Percentiles rank a stretch among this genome's conserved stretches.
These are phyloP conservation scores for Pseudoscleropodium purum DNA, from an alignment of 225 moss, liverwort and hornwort species.

Conservation along the genomic window DNA sequence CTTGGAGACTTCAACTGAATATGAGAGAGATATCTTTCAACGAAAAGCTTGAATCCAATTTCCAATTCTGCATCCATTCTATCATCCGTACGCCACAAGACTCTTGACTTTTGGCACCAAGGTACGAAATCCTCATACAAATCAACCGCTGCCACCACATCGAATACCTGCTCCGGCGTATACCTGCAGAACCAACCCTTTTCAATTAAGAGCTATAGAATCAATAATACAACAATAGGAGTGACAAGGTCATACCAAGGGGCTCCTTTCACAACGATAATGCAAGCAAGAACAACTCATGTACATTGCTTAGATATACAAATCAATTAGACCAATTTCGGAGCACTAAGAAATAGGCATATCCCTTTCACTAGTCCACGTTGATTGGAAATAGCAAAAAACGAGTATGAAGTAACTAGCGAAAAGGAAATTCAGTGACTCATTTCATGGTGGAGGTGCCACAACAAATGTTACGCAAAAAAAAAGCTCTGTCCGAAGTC, in stretches of 20 bases:
- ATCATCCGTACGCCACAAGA: conserved; percentile 55
- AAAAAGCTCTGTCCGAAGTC: background rate
- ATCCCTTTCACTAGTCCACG: background rate
- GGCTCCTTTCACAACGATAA: background rate
- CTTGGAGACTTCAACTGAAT: conserved; percentile 56
- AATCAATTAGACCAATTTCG: background rate
- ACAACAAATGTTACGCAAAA: background rate
- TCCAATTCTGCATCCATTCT: conserved; percentile 85
- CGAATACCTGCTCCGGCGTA: conserved; percentile 83
- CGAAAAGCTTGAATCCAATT: conserved; percentile 91
- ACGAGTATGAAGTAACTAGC: background rate
- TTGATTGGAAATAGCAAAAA: background rate
- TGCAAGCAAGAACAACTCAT: background rate
- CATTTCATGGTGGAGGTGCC: background rate
- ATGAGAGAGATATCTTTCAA: conserved; percentile 92
- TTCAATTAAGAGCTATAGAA: background rate
- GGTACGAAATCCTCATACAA: conserved; percentile 97
- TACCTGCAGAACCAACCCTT: conserved; percentile 48
- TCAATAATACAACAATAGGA: background rate
- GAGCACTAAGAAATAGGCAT: background rate
- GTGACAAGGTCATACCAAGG: background rate
- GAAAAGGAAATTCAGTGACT: background rate
- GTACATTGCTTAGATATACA: background rate
- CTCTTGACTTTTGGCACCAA: conserved; percentile 76
- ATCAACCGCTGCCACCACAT: conserved; percentile 95